Evolutionary conservation across 2,329 filamentous ascomycete species (phyloP).

Genomic region (Clonostachys rosea): DNA sequence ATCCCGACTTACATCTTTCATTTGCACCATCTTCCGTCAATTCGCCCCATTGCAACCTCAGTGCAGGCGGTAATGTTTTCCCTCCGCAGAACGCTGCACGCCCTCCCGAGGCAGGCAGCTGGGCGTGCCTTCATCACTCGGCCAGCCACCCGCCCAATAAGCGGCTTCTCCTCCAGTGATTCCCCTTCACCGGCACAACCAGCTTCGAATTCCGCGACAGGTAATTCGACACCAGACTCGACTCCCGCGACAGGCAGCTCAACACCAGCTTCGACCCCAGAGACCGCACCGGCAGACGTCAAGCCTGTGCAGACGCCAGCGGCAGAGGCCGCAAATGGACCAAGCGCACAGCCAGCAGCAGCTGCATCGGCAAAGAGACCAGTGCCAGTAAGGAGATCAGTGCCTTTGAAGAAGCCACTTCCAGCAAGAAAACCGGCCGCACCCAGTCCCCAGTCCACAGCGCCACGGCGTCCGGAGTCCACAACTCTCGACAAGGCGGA

Average conservation of each 20-base stretch:
- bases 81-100: constrained; percentile 12
- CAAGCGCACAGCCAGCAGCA: not conserved
- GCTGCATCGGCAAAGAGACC: not conserved
- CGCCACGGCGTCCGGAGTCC: no score
- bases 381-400: no score
- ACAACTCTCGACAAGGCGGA: no score
- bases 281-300: not conserved
- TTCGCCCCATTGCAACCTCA: not conserved
- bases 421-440: no score
- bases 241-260: constrained; percentile 8
- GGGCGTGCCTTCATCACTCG: no score
- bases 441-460: no score
- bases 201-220: not conserved
- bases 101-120: constrained; percentile 6
- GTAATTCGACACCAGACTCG: constrained; percentile 1
- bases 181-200: not conserved
- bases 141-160: constrained; percentile 1
- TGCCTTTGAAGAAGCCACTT: no score
- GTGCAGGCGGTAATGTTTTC: constrained; percentile 15
- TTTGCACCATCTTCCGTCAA: not conserved
- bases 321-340: not conserved
- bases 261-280: not conserved
- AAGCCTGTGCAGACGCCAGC: not conserved
- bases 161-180: constrained; percentile 1
- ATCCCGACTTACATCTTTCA: not conserved